phyloP scores from a whole-genome alignment of 73 alveolate species.

The Urostyla sp. region DNA sequence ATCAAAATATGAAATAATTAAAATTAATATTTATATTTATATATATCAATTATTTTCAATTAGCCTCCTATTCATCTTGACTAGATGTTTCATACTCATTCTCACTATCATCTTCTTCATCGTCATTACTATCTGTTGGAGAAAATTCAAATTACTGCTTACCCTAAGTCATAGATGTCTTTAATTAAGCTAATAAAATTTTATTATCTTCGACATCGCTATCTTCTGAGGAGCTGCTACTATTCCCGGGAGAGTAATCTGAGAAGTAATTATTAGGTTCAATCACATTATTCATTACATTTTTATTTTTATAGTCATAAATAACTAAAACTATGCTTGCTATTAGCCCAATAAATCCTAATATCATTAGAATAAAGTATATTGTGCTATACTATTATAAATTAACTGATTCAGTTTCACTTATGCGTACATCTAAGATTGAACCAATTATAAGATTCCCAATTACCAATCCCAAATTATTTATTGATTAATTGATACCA shows the following conservation, averaged over 20 bases:
- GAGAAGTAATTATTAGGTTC: not conserved
- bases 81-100: too few species aligned
- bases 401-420: not conserved
- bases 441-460: conserved; percentile 22
- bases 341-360: not conserved
- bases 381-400: not conserved
- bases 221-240: too few species aligned
- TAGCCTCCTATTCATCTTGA: too few species aligned
- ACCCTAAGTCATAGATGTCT: too few species aligned
- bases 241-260: too few species aligned
- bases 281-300: conserved; percentile 3
- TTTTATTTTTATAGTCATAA: not conserved
- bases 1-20: not conserved
- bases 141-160: too few species aligned
- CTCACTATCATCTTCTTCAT: too few species aligned
- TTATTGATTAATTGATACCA: not conserved
- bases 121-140: too few species aligned
- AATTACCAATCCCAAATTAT: conserved; percentile 8
- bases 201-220: too few species aligned
- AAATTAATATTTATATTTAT: too few species aligned
- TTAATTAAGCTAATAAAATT: too few species aligned
- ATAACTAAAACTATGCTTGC: not conserved
- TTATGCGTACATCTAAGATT: not conserved
- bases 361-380: not conserved
- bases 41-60: too few species aligned